phyloP scores from a whole-genome alignment of 2,329 filamentous ascomycete genomes.

The Colletotrichum cereale region DNA sequence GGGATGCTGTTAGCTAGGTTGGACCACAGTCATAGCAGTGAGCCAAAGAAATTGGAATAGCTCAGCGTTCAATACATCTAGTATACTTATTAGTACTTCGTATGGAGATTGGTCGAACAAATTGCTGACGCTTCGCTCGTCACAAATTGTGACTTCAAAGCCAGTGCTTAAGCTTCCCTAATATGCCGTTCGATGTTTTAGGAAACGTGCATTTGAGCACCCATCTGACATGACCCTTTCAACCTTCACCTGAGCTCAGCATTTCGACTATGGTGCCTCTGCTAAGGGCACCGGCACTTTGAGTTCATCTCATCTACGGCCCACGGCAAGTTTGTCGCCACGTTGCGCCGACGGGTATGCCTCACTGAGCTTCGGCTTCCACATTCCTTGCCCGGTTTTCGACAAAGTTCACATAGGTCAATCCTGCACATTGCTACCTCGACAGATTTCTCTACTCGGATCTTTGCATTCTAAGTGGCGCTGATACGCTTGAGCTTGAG shows the following conservation, averaged over 20 bases:
- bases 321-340: constrained; percentile 5
- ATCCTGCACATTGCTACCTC: no score
- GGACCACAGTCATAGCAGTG: constrained; percentile 30
- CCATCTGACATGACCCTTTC: not conserved
- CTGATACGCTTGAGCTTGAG: constrained; percentile 14
- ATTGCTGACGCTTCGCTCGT: no score
- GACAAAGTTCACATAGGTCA: not conserved
- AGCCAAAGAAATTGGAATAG: constrained; percentile 34
- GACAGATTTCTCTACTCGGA: not conserved
- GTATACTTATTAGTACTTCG: not conserved
- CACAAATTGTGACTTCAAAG: no score
- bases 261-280: no score
- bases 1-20: constrained; percentile 13
- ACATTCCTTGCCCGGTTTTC: not conserved
- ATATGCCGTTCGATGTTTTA: not conserved
- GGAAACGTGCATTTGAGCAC: not conserved
- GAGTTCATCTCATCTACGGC: constrained; percentile 28
- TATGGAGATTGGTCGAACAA: fast-evolving
- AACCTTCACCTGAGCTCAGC: not conserved
- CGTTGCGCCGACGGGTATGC: constrained; percentile 19
- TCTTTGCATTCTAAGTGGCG: not conserved
- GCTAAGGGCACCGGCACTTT: not conserved
- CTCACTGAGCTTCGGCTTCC: not conserved
- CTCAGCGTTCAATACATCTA: constrained; percentile 16
- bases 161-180: no score